Evolutionary conservation across 805 yeast genomes (phyloP), one percentile per base, ranked within the genome.

Genomic region (Schwanniomyces yamadae): DNA sequence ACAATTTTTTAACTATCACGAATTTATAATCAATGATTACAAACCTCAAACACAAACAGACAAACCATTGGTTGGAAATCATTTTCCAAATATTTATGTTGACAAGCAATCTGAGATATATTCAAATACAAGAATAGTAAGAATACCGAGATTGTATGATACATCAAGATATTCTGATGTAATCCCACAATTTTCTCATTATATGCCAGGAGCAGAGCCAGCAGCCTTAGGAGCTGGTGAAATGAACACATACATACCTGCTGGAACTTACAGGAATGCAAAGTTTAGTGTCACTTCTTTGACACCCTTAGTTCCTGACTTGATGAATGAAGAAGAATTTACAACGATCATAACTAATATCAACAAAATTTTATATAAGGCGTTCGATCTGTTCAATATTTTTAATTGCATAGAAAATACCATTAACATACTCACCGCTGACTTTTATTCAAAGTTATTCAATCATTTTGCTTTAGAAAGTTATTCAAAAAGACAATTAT

Each of bases 1-100:
- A 15, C 41, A 40, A 36, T 81, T 78, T 52, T 83, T 80, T 69
- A 83, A 84, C 52, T 82, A 80, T 47, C 87, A 83, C 50, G 90
- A 83, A 52, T 79, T 64, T 49, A 46, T 73, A 4, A 60, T 63
- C 9, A 50, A 54, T 3, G 59, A 59, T 14, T 67, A 69, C 54
- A 34, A 39, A 16, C 40, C 47, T 2, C 29, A 13, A 15, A 16
- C 13, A 8, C 16, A 32, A 10, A 8, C 36, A 10, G 33, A 30
- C 27, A 29, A 33, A 21, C 57, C 73, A 2, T 46, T 80, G 8
- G 73, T 77, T 14, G 55, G 80, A 7, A 81, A 82, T 21, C 90
- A 83, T 55, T 84, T 81, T 50, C 89, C 88, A 5, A 80, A 81
- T 45, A 60, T 70, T 4, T 71, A 79, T 50, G 69, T 49, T 1